These are phyloP conservation scores for Ceratocystis diversiconidia DNA, from an alignment of 2,329 filamentous ascomycete species.

Conservation along the genomic window DNA sequence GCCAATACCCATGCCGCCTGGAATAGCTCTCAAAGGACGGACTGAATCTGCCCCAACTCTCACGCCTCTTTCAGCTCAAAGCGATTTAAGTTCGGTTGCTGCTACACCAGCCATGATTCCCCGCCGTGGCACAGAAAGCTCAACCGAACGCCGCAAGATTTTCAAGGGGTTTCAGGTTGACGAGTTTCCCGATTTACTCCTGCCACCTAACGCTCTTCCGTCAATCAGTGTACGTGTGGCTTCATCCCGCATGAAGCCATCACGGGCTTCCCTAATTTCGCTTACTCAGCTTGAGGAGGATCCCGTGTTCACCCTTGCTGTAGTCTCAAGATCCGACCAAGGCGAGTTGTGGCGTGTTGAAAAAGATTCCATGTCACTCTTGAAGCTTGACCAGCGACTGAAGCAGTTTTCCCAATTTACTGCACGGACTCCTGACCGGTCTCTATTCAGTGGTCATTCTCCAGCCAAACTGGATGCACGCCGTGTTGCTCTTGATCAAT, in stretches of 20 bases:
- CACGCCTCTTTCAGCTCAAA: slow-evolving; percentile 25
- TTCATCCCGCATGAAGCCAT: slow-evolving; percentile 89
- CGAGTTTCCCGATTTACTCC: slow-evolving; percentile 70
- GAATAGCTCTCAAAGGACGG: neutral
- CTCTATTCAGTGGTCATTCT: slow-evolving; percentile 80
- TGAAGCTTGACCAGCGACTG: slow-evolving; percentile 67
- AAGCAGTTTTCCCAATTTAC: slow-evolving; percentile 55
- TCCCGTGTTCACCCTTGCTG: slow-evolving; percentile 79
- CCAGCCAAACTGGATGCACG: slow-evolving; percentile 87
- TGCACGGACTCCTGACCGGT: slow-evolving; percentile 67
- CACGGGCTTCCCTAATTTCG: slow-evolving; percentile 68
- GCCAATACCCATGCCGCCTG: slow-evolving; percentile 54
- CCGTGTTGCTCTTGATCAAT: slow-evolving; percentile 63
- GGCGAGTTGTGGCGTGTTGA: slow-evolving; percentile 87
- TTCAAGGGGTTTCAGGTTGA: slow-evolving; percentile 70
- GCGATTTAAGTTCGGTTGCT: slow-evolving; percentile 19
- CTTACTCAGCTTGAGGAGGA: slow-evolving; percentile 75
- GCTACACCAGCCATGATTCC: neutral
- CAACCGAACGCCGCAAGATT: slow-evolving; percentile 38
- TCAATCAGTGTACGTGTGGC: slow-evolving; percentile 77
- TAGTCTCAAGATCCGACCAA: slow-evolving; percentile 62
- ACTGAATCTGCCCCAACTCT: neutral
- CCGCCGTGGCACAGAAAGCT: slow-evolving; percentile 25
- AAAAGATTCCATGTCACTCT: slow-evolving; percentile 71
- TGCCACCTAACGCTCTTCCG: slow-evolving; percentile 77